Evolutionary conservation across 2,329 filamentous ascomycete species (phyloP).

Genomic region (Sporothrix pseudoabietina): DNA sequence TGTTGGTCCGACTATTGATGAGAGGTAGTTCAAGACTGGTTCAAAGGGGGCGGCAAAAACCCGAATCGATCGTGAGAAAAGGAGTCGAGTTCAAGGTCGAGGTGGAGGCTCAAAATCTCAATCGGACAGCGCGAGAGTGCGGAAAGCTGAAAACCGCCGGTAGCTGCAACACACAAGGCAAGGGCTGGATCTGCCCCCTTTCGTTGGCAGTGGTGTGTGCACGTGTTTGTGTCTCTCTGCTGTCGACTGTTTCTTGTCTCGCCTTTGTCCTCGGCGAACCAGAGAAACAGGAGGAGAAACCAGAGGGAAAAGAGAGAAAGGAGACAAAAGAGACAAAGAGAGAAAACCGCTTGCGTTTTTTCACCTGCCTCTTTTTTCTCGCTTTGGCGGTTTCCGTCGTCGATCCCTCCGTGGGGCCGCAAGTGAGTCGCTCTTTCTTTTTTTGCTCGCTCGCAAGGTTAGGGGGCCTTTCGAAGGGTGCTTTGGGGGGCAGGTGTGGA

Average conservation of each 20-base stretch:
- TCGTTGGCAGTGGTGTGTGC: conserved; percentile 1
- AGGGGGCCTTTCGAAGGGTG: background rate
- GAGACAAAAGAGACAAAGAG: background rate
- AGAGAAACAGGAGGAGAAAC: background rate
- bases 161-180: background rate
- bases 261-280: conserved; percentile 4
- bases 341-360: background rate
- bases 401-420: conserved; percentile 28
- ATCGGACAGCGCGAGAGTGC: background rate
- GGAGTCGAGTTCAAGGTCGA: background rate
- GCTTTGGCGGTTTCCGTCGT: conserved; percentile 16
- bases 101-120: background rate
- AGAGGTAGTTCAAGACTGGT: background rate
- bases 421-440: conserved; percentile 22
- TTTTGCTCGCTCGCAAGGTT: background rate
- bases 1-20: background rate
- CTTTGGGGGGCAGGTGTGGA: background rate
- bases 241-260: conserved; percentile 9
- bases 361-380: conserved; percentile 20
- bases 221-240: background rate
- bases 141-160: background rate
- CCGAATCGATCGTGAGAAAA: background rate
- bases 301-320: background rate
- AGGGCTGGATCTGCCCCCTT: conserved; percentile 18
- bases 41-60: background rate